Base-by-base conservation (phyloP, 805 yeast species). In the Yamadazyma akitaensis region DNA sequence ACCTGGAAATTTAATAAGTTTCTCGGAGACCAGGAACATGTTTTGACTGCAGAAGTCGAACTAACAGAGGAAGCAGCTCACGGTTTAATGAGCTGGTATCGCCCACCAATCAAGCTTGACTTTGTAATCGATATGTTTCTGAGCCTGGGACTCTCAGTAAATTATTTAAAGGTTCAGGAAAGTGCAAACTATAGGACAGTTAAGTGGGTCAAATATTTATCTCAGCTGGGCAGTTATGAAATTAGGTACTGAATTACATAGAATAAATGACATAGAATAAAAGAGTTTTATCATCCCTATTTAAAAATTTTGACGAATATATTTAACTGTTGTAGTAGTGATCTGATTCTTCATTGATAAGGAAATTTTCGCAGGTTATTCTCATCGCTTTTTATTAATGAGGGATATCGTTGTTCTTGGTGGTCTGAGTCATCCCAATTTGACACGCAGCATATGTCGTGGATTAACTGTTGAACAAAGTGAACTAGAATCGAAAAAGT, bases 391-490 rank as follows among this genome's bases (percentile, higher is more conserved):
- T 21, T 30, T 37, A 19, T 14, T 17, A 31, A 88, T 90, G 88
- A 83, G 88, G 67, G 89, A 90, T 68, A 79, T 94, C 47, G 83
- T 90, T 21, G 85, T 94, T 14, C 80, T 94, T 58, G 91, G 97
- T 16, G 98, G 99, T 33, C 80, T 88, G 31, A 85, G 97, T 10
- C 96, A 94, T 61, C 94, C 96, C 4, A 77, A 76, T 8, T 77
- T 94, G 43, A 84, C 92, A 3, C 76, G 75, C 32, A 69, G 81
- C 50, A 90, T 94, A 36, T 89, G 97, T 66, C 76, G 79, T 11
- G 83, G 84, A 57, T 70, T 94, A 39, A 84, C 89, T n/a, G 71
- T 90, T 13, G 82, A 82, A 19, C 79, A 81, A 48, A 91, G 95
- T 6, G 72, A 76, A 24, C 87, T 85, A 14, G 72, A 73, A 39